Base-by-base conservation (phyloP, 2,329 filamentous ascomycete species). In the Ascochyta fabae region DNA sequence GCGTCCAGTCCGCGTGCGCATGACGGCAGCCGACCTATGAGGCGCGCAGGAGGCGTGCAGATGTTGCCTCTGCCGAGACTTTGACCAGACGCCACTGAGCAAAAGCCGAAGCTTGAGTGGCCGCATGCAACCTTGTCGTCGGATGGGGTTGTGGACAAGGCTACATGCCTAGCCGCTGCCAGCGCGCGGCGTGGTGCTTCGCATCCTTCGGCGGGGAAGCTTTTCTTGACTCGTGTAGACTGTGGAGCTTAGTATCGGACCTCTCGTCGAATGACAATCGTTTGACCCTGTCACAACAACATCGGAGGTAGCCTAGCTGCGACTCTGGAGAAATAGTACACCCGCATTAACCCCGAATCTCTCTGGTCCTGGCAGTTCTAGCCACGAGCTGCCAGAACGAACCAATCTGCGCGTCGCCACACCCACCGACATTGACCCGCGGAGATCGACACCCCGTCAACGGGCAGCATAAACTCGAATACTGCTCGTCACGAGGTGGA, bases 161-260 rank as follows among this genome's bases (percentile, higher is more conserved):
- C 53, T 57, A 57, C 53, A 57, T 57, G 48, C 48, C 48, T 44
- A 57, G 53, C 48, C 43, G 48, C 43, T 48, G 47, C 47, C 42
- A 38, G 33, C 19, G 48, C 53, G 39, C 23, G 44, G 53, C 48
- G 39, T 48, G 48, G 22, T 52, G 53, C 53, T 57, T 52, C 44
- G 33, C 22, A 44, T 48, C 46, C 53, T 57, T 57, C 34, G 42
- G 53, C 44, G 53, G 48, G 43, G 53, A 57, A 57, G 53, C 47
- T 51, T 56, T 47, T 35, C 53, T 56, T 56, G 53, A 56, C 47
- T 56, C 33, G 53, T 42, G 12, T 29, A 19, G 23, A 16, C 13
- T 46, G 46, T 55, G 42, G 42, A 51, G 53, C 53, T 56, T 56
- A 51, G 53, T 33, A 51, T 56, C 53, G 53, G 53, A 51, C 42